Percentiles rank a stretch among this genome's conserved stretches.
These are phyloP conservation scores for Echinochloa phyllopogon DNA, from an alignment of 176 grass and related monocot genomes.

Conservation along the genomic window DNA sequence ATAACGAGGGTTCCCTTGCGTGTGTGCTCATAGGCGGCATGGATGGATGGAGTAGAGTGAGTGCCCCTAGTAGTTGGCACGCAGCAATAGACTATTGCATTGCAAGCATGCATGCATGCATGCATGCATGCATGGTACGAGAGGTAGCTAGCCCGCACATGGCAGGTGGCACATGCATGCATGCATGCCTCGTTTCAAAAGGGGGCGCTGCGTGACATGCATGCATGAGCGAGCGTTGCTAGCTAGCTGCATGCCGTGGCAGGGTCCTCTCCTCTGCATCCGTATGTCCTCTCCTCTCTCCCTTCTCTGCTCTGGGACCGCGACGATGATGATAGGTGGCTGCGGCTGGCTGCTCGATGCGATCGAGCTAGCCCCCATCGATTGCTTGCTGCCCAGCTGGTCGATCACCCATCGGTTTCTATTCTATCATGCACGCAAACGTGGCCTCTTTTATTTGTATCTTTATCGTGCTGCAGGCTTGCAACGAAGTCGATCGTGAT, in stretches of 20 bases:
- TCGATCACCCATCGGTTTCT: not conserved
- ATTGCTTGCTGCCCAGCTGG: not conserved
- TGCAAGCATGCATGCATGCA: not conserved
- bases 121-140: not conserved
- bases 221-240: not conserved
- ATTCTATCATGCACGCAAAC: not conserved
- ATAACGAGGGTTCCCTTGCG: not conserved
- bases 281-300: not conserved
- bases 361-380: not conserved
- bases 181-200: constrained; percentile 17
- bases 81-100: not conserved
- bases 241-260: not conserved
- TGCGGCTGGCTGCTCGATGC: not conserved
- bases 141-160: not conserved
- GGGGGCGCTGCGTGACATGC: not conserved
- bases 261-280: not conserved
- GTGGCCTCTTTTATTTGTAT: not conserved
- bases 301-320: not conserved
- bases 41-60: not conserved
- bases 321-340: not conserved
- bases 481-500: not conserved
- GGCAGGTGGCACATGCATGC: constrained; percentile 50
- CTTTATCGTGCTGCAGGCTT: not conserved
- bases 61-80: not conserved
- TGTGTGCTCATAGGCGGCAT: constrained; percentile 2